Conservation (phyloP, 2,329 filamentous ascomycete genomes). For the Penicillium occitanis region DNA sequence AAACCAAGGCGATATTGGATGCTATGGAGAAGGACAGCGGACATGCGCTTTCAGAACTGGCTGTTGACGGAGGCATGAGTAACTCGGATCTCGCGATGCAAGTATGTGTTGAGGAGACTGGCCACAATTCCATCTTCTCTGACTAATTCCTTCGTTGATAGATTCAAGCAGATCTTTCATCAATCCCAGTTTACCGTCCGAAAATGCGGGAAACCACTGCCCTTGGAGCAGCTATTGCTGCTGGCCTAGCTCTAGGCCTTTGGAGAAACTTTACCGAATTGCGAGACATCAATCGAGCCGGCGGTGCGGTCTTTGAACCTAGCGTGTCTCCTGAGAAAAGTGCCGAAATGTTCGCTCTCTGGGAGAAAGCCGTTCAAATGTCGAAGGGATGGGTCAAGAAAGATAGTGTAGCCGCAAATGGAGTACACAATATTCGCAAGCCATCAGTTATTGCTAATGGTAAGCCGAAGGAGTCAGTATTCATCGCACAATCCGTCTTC, state of each 20-base stretch:
- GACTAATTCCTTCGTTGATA: slow-evolving; percentile 34
- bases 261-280: slow-evolving; percentile 76
- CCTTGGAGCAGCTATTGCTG: slow-evolving; percentile 80
- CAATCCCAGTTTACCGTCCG: slow-evolving; percentile 76
- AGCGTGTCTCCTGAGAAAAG: slow-evolving; percentile 56
- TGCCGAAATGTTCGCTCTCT: slow-evolving; percentile 61
- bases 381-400: slow-evolving; percentile 62
- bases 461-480: slow-evolving; percentile 24
- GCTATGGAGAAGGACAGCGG: slow-evolving; percentile 87
- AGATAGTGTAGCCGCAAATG: slow-evolving; percentile 2
- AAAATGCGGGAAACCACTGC: slow-evolving; percentile 86
- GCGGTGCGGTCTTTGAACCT: slow-evolving; percentile 70
- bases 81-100: slow-evolving; percentile 89
- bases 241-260: slow-evolving; percentile 74
- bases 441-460: slow-evolving; percentile 23
- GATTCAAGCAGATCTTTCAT: slow-evolving; percentile 79
- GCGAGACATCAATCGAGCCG: slow-evolving; percentile 67
- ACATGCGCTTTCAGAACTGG: slow-evolving; percentile 71
- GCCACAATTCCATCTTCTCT: neutral
- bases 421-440: slow-evolving; percentile 20
- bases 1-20: slow-evolving; percentile 88
- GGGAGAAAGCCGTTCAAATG: slow-evolving; percentile 75
- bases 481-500: slow-evolving; percentile 25
- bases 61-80: slow-evolving; percentile 85
- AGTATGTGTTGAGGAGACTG: slow-evolving; percentile 36